Base-by-base conservation (phyloP, 176 grass and related monocot species). In the Aegilops bicornis region DNA sequence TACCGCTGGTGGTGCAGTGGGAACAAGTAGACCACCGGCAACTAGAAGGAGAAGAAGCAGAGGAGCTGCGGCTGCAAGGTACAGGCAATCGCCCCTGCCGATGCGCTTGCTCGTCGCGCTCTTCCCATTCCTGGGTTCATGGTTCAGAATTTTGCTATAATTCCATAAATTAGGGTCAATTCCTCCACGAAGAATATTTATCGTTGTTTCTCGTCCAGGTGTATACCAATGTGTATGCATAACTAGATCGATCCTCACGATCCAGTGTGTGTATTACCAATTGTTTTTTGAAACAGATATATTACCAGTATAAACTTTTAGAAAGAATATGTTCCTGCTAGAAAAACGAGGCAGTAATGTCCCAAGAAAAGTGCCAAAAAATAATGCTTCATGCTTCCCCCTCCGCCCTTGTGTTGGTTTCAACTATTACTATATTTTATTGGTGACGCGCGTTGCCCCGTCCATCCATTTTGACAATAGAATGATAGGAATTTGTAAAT, bases 81-180 rank as follows among this genome's bases (percentile, higher is more conserved):
- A 95, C 79, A 88, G 85, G 48, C 89, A 93, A 6, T 85, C 60
- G 48, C 95, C 95, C 3, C n/a, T 98, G 76, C 64, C 95, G 10
- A 80, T 93, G 93, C 84, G 95, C 30, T 50, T 98, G 77, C 61
- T 98, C 77, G 80, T 98, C 40, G 95, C 95, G 40, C 77, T 95
- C 82, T 98, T 98, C 64, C 95, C 95, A 6, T 95, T 98, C 90
- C 70, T 98, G 48, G 95, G 91, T 9, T 98, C 93, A 76, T 98
- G 95, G 95, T 94, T 93, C 78, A 88, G 87, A 76, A 85, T 76
- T 30, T 20, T 97, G 62, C 77, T 95, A 24, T 98, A 62, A 92
- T 59, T 22, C 56, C 56, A 59, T 59, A 6, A 22, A 22, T 59
- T 22, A 59, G 6, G 8, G 20, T 59, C 56, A 59, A 59, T 59